Conservation (phyloP, 768 basidiomycete genomes). For the Nevesoporus exiguus region DNA sequence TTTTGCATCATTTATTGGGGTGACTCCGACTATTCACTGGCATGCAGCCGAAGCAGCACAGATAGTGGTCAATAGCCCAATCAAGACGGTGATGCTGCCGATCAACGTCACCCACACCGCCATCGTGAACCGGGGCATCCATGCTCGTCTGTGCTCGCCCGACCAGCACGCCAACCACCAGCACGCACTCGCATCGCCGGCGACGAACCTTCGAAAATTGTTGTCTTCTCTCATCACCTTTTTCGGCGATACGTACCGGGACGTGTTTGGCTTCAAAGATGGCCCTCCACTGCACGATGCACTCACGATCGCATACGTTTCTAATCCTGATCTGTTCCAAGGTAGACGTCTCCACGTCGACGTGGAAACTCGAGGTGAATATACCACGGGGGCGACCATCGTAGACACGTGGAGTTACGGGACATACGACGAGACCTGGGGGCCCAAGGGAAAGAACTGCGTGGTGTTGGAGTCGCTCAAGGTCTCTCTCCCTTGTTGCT, state of each 20-base stretch:
- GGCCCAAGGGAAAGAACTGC: conserved; percentile 70
- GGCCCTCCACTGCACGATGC: conserved; percentile 90
- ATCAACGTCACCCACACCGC: conserved; percentile 88
- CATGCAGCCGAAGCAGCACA: conserved; percentile 72
- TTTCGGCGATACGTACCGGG: conserved; percentile 70
- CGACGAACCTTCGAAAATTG: conserved; percentile 59
- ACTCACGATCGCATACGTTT: conserved; percentile 74
- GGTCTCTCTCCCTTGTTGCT: conserved; percentile 36
- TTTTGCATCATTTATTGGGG: not conserved
- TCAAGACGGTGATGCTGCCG: conserved; percentile 74
- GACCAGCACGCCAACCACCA: conserved; percentile 25
- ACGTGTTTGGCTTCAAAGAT: conserved; percentile 75
- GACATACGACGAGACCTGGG: conserved; percentile 65
- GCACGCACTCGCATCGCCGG: conserved; percentile 19
- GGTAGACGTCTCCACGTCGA: conserved; percentile 72
- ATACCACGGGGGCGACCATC: conserved; percentile 73
- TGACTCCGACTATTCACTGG: not conserved
- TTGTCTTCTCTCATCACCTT: conserved; percentile 71
- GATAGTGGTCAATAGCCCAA: conserved; percentile 70
- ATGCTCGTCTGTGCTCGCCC: conserved; percentile 50
- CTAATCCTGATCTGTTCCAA: conserved; percentile 62
- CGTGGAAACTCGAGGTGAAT: conserved; percentile 66
- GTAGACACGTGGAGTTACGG: conserved; percentile 73
- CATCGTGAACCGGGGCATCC: conserved; percentile 60
- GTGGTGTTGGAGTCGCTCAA: conserved; percentile 63